These are phyloP conservation scores for Fusarium camptoceras DNA, from an alignment of 2,329 filamentous ascomycete species.

Conservation along the genomic window DNA sequence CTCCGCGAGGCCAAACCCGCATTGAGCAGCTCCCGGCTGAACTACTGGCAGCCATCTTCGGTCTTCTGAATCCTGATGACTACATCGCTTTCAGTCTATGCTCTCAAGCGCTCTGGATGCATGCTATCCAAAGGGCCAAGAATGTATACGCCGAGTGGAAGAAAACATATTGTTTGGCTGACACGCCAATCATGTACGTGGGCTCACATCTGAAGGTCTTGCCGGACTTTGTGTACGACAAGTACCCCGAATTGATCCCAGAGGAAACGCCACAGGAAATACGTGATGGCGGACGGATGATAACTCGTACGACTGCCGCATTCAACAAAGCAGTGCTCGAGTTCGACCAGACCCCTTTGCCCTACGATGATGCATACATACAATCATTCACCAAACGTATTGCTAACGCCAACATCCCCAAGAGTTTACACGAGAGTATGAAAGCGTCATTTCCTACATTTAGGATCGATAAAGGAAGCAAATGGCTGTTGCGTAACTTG, in stretches of 20 bases:
- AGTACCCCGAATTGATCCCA: not conserved
- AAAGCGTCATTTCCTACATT: not conserved
- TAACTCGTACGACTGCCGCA: not conserved
- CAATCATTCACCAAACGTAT: not conserved
- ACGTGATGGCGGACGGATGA: not conserved
- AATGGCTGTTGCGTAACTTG: constrained; percentile 23
- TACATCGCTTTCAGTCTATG: constrained; percentile 5
- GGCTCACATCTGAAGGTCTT: not conserved
- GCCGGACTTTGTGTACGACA: not conserved
- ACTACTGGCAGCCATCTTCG: not conserved
- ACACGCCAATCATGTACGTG: constrained; percentile 10
- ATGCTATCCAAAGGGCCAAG: not conserved
- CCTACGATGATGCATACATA: not conserved
- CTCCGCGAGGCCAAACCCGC: rapidly evolving
- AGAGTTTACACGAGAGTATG: not conserved
- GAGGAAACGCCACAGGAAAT: not conserved
- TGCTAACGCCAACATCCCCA: not conserved
- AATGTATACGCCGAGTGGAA: not conserved
- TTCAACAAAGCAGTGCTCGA: not conserved
- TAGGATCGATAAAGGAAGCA: not conserved
- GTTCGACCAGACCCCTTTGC: not conserved
- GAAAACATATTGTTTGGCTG: constrained; percentile 12
- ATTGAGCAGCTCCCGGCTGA: constrained; percentile 14
- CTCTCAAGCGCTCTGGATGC: constrained; percentile 10
- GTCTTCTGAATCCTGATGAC: not conserved